phyloP scores from a whole-genome alignment of 2,329 filamentous ascomycete species.

The Mycosphaerella arachidis region DNA sequence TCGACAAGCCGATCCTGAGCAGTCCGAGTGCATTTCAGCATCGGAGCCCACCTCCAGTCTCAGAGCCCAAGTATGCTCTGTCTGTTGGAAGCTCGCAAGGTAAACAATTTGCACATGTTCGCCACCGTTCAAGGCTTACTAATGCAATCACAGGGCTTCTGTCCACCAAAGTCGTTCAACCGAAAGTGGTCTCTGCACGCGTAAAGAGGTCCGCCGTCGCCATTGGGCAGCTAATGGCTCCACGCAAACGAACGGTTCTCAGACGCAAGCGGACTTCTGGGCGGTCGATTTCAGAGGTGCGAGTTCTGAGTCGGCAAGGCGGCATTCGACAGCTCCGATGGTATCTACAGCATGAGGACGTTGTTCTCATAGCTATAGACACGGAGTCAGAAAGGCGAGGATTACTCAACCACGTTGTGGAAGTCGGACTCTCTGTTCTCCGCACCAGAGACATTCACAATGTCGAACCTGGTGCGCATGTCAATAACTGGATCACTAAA shows the following conservation, averaged over 20 bases:
- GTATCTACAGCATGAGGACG: neutral
- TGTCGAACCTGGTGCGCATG: slow-evolving; percentile 56
- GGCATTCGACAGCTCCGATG: neutral
- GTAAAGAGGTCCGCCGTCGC: neutral
- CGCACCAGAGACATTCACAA: slow-evolving; percentile 54
- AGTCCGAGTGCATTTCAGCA: neutral
- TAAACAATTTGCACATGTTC: neutral
- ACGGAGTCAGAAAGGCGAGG: slow-evolving; percentile 71
- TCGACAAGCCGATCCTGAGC: neutral
- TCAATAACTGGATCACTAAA: slow-evolving; percentile 58
- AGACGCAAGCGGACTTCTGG: neutral
- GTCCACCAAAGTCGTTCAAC: neutral
- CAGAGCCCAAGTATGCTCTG: neutral
- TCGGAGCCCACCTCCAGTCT: neutral
- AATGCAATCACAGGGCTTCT: neutral
- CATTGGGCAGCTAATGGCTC: neutral
- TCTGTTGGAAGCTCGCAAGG: neutral
- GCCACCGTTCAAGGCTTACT: neutral
- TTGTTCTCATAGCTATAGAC: slow-evolving; percentile 65
- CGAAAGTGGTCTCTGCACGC: neutral
- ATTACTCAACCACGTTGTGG: slow-evolving; percentile 57
- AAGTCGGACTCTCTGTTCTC: slow-evolving; percentile 74
- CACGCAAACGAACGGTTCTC: neutral
- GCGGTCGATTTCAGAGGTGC: neutral
- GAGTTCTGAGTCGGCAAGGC: neutral